Conservation (phyloP, 371 early-diverging fungal genomes). For the Vairimorpha ceranae region DNA sequence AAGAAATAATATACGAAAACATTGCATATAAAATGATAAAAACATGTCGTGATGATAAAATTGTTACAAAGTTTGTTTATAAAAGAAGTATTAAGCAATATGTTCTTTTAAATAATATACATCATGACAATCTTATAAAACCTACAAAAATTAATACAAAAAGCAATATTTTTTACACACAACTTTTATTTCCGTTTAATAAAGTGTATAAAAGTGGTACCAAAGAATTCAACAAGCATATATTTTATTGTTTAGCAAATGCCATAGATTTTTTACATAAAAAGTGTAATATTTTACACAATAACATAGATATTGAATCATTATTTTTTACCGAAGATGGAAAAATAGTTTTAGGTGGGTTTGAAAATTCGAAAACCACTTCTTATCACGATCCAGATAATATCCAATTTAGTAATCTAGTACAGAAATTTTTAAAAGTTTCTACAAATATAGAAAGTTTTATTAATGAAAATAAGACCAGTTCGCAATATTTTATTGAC, state of each 20-base stretch:
- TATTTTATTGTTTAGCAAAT: constrained; percentile 23
- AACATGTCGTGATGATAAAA: constrained; percentile 13
- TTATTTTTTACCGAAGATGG: constrained; percentile 51
- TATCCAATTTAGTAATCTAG: constrained; percentile 30
- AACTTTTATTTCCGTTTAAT: constrained; percentile 36
- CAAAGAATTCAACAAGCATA: constrained; percentile 39
- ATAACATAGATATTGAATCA: constrained; percentile 34
- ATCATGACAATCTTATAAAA: constrained; percentile 23
- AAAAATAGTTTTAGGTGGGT: constrained; percentile 44
- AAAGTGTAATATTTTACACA: constrained; percentile 30
- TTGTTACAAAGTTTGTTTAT: constrained; percentile 17
- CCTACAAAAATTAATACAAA: constrained; percentile 13
- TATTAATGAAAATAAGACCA: neutral
- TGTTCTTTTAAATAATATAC: constrained; percentile 15
- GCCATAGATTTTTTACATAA: constrained; percentile 37
- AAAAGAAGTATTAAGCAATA: neutral
- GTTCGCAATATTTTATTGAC: constrained; percentile 9
- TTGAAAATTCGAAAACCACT: constrained; percentile 40
- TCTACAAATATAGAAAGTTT: neutral
- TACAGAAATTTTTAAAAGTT: neutral
- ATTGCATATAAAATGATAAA: constrained; percentile 14
- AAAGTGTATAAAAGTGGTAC: constrained; percentile 2
- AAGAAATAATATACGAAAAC: constrained; percentile 18
- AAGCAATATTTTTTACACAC: constrained; percentile 25
- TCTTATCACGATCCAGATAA: neutral